Base-by-base conservation (phyloP, 192 early-diverging fungal genomes). In the Endogone sp. region DNA sequence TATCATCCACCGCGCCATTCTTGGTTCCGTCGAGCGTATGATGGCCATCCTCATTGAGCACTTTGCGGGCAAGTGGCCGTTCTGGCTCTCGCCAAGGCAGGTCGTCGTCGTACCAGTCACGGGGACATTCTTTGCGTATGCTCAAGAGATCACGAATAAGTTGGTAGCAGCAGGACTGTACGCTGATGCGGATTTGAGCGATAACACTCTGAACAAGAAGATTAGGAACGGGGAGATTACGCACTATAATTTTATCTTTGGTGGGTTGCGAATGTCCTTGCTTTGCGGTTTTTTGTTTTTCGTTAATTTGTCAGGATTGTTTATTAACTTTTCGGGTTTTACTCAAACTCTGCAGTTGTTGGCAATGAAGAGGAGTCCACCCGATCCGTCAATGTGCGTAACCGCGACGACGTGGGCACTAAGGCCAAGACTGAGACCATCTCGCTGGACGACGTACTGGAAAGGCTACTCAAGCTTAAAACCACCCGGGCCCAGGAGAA, bases 11-110 rank as follows among this genome's bases (percentile, higher is more conserved):
- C 95, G 97, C 63, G 96, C 97, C 13, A 90, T 99, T 67, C 85
- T 99, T 58, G 97, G 97, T 27, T 94, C 92, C n/a, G 84, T 99
- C 28, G 97, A 99, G 81, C 91, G 97, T 63, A 88, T 94, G 87
- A 89, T 94, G 81, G 97, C 91, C 25, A 97, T 99, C 77, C 81
- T 99, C 69, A 96, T 89, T 22, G 97, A 99, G 85, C 87, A 92
- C 82, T 98, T 92, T 84, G 96, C 82, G 61, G 97, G 97, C 68
- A 96, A 96, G 74, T 98, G 95, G 94, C 95, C 95, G 27, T 91
- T 99, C 86, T 99, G 97, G 97, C 81, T 99, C 55, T 93, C 92
- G 21, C 97, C 97, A 55, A 91, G 94, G 64, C 97, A 98, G 81
- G 79, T 97, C 22, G 83, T 91, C 64, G 85, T 99, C 24, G 86